Base-by-base conservation (phyloP, 1,284 basidiomycete genomes). In the Serendipita sp. region DNA sequence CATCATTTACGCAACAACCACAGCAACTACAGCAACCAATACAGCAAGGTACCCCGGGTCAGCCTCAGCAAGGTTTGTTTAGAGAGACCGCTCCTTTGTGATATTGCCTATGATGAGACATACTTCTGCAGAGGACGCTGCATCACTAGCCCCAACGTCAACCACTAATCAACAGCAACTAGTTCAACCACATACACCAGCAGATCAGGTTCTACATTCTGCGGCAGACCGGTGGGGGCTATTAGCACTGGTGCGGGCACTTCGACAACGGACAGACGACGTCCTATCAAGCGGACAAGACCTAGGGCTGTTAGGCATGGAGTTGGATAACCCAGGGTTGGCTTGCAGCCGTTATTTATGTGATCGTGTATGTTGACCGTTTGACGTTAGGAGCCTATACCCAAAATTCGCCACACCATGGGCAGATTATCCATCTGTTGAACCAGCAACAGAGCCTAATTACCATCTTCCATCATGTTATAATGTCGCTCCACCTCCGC, bases 191-290 rank as follows among this genome's bases (percentile, higher is more conserved):
- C 84, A 91, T 70, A 91, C 93, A 64, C 93, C 95, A 0, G 93
- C 93, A 45, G 91, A 97, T 72, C 95, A 99, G 76, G 84, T 99
- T 17, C 79, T 98, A 61, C 85, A 91, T 68, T 92, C 89, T 62
- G 91, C 95, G 0, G 95, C 94, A 63, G 95, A 99, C 74, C 83
- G 93, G 67, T 99, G 94, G 87, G 95, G 95, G 0, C 76, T 99
- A 43, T 74, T 96, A 61, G 92, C 91, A 2, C 75, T 99, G 65
- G 77, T 99, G 65, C 53, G 53, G 1, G 86, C 89, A 64, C 83
- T 94, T 78, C 94, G 98, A 74, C 93, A 93, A 77, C 91, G 85
- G 74, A 84, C 87, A 63, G 91, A 97, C 74, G 87, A 85, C 58
- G 78, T 96, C 75, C 81, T 91, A 66, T 84, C 88, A 67, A 83